Percentiles rank a stretch among this genome's conserved stretches.
Evolutionary conservation across 2,329 filamentous ascomycete species (phyloP).

Genomic region (Paramyrothecium roridum): DNA sequence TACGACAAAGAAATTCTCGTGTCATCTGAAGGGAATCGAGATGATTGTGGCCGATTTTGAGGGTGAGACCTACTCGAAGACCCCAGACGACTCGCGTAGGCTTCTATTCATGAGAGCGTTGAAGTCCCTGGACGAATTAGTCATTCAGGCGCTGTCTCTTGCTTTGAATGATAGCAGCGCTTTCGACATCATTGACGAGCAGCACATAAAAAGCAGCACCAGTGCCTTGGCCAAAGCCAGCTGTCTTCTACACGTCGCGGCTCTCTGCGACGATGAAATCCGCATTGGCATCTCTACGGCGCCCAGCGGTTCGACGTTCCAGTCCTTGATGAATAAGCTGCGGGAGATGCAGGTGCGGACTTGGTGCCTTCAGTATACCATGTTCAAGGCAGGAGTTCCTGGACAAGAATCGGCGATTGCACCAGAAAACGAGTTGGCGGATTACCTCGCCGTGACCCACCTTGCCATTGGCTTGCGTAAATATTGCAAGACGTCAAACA

Average conservation of each 20-base stretch:
- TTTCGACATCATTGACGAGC: slow-evolving; percentile 81
- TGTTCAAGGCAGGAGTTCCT: slow-evolving; percentile 76
- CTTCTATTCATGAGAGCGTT: slow-evolving; percentile 71
- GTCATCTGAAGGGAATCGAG: slow-evolving; percentile 80
- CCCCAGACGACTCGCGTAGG: slow-evolving; percentile 62
- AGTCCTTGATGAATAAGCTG: slow-evolving; percentile 60
- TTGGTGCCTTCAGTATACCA: slow-evolving; percentile 83
- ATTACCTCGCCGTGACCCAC: slow-evolving; percentile 79
- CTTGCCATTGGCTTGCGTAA: slow-evolving; percentile 79
- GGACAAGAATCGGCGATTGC: slow-evolving; percentile 61
- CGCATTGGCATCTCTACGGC: slow-evolving; percentile 68
- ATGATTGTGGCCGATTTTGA: slow-evolving; percentile 66
- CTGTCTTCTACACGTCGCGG: slow-evolving; percentile 73
- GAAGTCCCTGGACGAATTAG: slow-evolving; percentile 73
- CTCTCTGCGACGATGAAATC: slow-evolving; percentile 83
- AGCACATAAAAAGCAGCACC: slow-evolving; percentile 72
- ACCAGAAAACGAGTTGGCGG: slow-evolving; percentile 70
- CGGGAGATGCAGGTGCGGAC: slow-evolving; percentile 83
- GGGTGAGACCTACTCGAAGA: slow-evolving; percentile 60
- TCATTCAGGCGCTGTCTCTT: slow-evolving; percentile 68
- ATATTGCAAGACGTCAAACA: slow-evolving; percentile 81
- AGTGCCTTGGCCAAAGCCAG: slow-evolving; percentile 68
- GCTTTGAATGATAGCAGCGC: slow-evolving; percentile 64
- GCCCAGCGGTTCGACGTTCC: slow-evolving; percentile 51
- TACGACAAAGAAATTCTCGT: slow-evolving; percentile 82